Conservation (phyloP, 1,284 basidiomycete species). For the Trichosporon sp. region DNA sequence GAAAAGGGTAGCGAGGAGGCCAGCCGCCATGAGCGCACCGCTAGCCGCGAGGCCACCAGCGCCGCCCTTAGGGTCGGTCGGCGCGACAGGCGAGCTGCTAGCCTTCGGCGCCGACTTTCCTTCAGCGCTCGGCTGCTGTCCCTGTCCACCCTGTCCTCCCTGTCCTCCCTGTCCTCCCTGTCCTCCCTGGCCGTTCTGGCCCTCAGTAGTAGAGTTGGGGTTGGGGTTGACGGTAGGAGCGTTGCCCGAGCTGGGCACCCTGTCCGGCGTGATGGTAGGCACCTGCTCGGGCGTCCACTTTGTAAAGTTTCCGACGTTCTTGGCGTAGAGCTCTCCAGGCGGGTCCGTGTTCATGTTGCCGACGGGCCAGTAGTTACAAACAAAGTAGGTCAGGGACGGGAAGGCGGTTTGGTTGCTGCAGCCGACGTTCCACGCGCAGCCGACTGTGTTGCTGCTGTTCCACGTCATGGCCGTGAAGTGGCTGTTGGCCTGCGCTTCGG, state of each 20-base stretch:
- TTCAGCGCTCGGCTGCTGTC: no score
- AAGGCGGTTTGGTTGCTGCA: slow-evolving; percentile 9
- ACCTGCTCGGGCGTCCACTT: slow-evolving; percentile 9
- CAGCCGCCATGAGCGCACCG: neutral
- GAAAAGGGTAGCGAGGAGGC: neutral
- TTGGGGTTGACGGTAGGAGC: neutral
- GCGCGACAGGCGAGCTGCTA: neutral
- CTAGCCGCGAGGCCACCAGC: neutral
- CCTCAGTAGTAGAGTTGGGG: neutral
- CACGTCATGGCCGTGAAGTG: slow-evolving; percentile 20
- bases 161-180: no score
- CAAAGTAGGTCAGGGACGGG: slow-evolving; percentile 17
- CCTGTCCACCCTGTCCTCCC: neutral
- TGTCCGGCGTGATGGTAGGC: neutral
- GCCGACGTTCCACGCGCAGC: slow-evolving; percentile 16
- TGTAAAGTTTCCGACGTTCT: slow-evolving; percentile 15
- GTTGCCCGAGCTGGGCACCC: neutral
- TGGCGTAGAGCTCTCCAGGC: slow-evolving; percentile 8
- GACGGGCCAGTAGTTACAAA: slow-evolving; percentile 20
- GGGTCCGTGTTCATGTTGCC: slow-evolving; percentile 13
- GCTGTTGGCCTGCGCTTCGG: slow-evolving; percentile 9
- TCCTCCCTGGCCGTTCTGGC: no score
- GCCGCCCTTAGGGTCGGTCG: neutral
- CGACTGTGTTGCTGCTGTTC: slow-evolving; percentile 13
- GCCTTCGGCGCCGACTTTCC: no score